These are phyloP conservation scores for Rusavskia elegans DNA, from an alignment of 495 filamentous ascomycete species.

Conservation along the genomic window DNA sequence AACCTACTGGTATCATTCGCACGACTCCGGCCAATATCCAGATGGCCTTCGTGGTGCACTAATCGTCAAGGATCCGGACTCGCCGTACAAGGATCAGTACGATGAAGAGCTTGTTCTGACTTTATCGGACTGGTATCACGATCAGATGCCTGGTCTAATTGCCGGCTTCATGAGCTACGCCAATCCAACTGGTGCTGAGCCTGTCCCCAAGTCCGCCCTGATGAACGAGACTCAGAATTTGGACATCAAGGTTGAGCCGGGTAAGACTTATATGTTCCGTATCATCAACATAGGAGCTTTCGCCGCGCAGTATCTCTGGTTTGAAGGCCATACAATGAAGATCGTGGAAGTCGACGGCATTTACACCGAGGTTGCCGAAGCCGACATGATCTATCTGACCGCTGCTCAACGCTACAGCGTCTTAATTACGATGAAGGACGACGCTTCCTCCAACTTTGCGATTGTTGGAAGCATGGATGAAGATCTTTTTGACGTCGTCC, in stretches of 20 bases:
- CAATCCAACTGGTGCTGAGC: constrained; percentile 39
- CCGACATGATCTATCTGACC: constrained; percentile 42
- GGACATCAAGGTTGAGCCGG: constrained; percentile 28
- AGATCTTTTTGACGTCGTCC: constrained; percentile 54
- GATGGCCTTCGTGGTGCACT: constrained; percentile 63
- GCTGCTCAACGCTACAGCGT: constrained; percentile 60
- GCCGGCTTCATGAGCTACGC: constrained; percentile 36
- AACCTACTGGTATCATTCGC: constrained; percentile 80
- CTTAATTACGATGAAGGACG: constrained; percentile 40
- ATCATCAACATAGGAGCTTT: constrained; percentile 47
- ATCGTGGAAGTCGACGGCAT: constrained; percentile 64
- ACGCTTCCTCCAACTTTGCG: constrained; percentile 28
- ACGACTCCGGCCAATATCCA: constrained; percentile 56
- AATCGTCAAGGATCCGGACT: constrained; percentile 53
- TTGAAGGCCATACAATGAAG: constrained; percentile 39
- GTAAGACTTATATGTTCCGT: constrained; percentile 47
- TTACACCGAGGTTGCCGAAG: constrained; percentile 41
- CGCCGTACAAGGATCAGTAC: constrained; percentile 44
- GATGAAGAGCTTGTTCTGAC: constrained; percentile 51
- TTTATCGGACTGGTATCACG: constrained; percentile 51
- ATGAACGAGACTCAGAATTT: constrained; percentile 46
- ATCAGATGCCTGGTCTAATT: constrained; percentile 33
- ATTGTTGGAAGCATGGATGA: constrained; percentile 42
- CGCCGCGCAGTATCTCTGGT: constrained; percentile 28
- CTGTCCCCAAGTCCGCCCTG: constrained; percentile 47